Evolutionary conservation across 73 alveolate species (phyloP).

Genomic region (Loxodes magnus): DNA sequence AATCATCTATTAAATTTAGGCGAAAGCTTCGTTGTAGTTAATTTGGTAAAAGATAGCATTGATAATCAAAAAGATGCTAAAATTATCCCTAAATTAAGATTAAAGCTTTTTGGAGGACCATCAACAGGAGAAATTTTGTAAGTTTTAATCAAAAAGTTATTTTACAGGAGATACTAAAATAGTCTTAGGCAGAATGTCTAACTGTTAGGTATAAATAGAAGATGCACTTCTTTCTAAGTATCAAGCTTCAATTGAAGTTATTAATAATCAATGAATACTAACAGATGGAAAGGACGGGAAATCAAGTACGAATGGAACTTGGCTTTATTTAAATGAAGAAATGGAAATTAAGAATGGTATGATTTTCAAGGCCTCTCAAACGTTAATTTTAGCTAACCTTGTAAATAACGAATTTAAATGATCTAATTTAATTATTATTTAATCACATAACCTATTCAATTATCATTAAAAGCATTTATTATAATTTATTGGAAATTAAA

Average conservation of each 20-base stretch:
- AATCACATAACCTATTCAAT: too few relatives aligned
- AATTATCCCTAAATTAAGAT: constrained; percentile 18
- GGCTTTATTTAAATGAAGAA: constrained; percentile 77
- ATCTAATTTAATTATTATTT: too few relatives aligned
- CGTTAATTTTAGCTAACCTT: constrained; percentile 43
- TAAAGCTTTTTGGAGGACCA: constrained; percentile 34
- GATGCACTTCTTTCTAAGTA: constrained; percentile 67
- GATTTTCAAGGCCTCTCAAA: constrained; percentile 72
- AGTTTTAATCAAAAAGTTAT: not conserved
- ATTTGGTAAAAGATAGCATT: constrained; percentile 33
- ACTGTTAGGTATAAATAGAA: constrained; percentile 52
- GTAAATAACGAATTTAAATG: too few relatives aligned
- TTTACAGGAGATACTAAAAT: constrained; percentile 17
- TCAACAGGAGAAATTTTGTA: constrained; percentile 23
- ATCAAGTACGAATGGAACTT: constrained; percentile 77
- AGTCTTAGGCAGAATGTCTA: constrained; percentile 55
- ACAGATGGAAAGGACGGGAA: constrained; percentile 59
- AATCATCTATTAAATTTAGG: constrained; percentile 52
- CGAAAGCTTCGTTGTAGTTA: constrained; percentile 49
- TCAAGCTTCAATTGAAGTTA: constrained; percentile 34
- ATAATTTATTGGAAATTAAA: too few relatives aligned
- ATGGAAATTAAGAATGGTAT: constrained; percentile 40
- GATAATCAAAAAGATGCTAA: constrained; percentile 24
- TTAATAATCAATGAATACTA: constrained; percentile 26
- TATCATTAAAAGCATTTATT: too few relatives aligned